A percentile compares a stretch with the other conserved stretches of the same genome.
Evolutionary conservation across 305 asterid species (phyloP).

Genomic region (Petunia hybrid): DNA sequence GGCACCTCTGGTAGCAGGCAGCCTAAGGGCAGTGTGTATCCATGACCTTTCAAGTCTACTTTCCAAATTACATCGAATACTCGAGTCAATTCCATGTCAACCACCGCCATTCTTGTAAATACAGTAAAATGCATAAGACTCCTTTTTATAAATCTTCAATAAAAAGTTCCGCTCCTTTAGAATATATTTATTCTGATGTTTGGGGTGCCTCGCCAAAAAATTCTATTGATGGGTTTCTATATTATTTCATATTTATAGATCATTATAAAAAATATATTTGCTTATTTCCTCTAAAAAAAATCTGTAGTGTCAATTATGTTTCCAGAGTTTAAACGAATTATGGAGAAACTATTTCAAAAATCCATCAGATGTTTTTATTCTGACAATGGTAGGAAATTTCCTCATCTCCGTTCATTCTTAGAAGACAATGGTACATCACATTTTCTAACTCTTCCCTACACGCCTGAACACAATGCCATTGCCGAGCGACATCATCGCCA

Average conservation of each 20-base stretch:
- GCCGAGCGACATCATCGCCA: neutral
- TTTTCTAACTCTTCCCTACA: constrained; percentile 12
- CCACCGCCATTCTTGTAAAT: constrained; percentile 3
- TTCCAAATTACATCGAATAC: neutral
- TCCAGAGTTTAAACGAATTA: neutral
- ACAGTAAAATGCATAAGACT: constrained; percentile 5
- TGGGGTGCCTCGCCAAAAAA: neutral
- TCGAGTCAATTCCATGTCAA: neutral
- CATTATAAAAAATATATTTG: constrained; percentile 2
- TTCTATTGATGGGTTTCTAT: neutral
- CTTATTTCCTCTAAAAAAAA: constrained; percentile 11
- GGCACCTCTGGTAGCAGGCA: neutral
- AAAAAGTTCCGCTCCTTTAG: neutral
- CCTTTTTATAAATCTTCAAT: neutral
- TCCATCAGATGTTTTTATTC: neutral
- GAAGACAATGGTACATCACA: neutral
- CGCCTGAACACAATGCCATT: constrained; percentile 30
- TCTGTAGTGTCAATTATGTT: neutral
- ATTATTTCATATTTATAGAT: constrained; percentile 28
- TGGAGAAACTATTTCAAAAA: neutral
- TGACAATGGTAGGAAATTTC: constrained; percentile 15
- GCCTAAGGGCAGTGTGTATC: neutral
- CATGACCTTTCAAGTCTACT: neutral
- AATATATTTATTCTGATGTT: constrained; percentile 21
- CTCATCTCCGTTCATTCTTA: neutral